Evolutionary conservation across 1,284 basidiomycete species (phyloP).

Genomic region (Moesziomyces aphidis): DNA sequence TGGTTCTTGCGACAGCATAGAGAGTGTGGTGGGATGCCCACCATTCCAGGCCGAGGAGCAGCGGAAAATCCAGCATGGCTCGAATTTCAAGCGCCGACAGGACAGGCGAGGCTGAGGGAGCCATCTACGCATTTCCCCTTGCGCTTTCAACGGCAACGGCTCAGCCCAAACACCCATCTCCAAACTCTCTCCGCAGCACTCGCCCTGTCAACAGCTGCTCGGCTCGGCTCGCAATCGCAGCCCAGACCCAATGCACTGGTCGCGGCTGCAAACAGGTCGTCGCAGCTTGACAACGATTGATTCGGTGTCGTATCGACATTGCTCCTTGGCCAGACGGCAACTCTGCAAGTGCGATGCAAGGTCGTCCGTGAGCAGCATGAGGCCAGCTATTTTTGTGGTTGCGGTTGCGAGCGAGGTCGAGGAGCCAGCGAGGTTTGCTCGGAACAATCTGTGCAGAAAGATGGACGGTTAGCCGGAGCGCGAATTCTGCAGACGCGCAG

Average conservation of each 20-base stretch:
- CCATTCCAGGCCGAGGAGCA: neutral
- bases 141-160: constrained; percentile 9
- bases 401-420: neutral
- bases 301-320: too few relatives aligned
- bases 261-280: too few relatives aligned
- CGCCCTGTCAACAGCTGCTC: neutral
- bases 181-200: too few relatives aligned
- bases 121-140: constrained; percentile 18
- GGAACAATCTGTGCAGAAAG: constrained; percentile 34
- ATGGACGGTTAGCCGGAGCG: constrained; percentile 10
- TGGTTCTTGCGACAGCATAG: neutral
- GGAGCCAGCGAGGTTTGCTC: constrained; percentile 5
- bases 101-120: constrained; percentile 1
- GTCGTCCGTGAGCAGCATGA: neutral
- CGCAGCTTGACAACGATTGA: too few relatives aligned
- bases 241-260: too few relatives aligned
- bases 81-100: constrained; percentile 1
- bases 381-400: neutral
- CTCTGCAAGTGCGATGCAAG: neutral
- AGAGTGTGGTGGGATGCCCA: neutral
- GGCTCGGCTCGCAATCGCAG: too few relatives aligned
- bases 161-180: neutral
- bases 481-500: constrained; percentile 11
- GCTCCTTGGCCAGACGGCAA: neutral
- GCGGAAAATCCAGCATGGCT: neutral